A percentile compares a stretch with the other conserved stretches of the same genome.
These are phyloP conservation scores for Fusarium cyanostomum DNA, from an alignment of 2,329 filamentous ascomycete genomes.

Conservation along the genomic window DNA sequence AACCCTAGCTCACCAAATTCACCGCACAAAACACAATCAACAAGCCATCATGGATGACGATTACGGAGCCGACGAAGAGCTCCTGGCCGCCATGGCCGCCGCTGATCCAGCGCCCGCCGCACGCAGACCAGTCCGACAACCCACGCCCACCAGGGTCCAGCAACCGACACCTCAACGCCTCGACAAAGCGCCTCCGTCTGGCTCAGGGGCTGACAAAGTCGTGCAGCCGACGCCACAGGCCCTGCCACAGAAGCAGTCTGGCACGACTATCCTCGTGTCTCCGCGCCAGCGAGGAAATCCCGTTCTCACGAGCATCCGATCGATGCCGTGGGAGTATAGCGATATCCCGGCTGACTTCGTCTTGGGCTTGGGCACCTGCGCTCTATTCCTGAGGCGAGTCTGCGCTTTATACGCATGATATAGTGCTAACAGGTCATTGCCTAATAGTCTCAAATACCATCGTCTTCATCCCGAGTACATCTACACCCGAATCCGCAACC, in stretches of 20 bases:
- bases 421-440: background rate
- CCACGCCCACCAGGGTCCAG: slow-evolving; percentile 54
- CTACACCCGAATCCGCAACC: slow-evolving; percentile 86
- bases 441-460: slow-evolving; percentile 85
- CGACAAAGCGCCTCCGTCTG: slow-evolving; percentile 58
- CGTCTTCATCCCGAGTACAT: slow-evolving; percentile 97
- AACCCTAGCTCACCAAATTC: background rate
- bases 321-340: slow-evolving; percentile 93
- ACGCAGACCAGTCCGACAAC: slow-evolving; percentile 49
- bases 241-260: slow-evolving; percentile 70
- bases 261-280: slow-evolving; percentile 87
- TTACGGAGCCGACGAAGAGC: slow-evolving; percentile 66
- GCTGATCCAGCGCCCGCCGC: slow-evolving; percentile 49
- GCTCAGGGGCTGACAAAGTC: slow-evolving; percentile 62
- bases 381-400: slow-evolving; percentile 78
- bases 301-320: slow-evolving; percentile 82
- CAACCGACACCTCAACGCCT: slow-evolving; percentile 65
- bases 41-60: slow-evolving; percentile 59
- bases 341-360: slow-evolving; percentile 97
- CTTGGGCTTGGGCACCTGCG: slow-evolving; percentile 86
- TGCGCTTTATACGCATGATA: background rate
- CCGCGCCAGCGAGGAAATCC: slow-evolving; percentile 95
- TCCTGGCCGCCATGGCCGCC: slow-evolving; percentile 65
- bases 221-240: slow-evolving; percentile 90
- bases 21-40: background rate